Conservation (phyloP, 768 basidiomycete genomes). For the Brasilioporus rufonigricans region DNA sequence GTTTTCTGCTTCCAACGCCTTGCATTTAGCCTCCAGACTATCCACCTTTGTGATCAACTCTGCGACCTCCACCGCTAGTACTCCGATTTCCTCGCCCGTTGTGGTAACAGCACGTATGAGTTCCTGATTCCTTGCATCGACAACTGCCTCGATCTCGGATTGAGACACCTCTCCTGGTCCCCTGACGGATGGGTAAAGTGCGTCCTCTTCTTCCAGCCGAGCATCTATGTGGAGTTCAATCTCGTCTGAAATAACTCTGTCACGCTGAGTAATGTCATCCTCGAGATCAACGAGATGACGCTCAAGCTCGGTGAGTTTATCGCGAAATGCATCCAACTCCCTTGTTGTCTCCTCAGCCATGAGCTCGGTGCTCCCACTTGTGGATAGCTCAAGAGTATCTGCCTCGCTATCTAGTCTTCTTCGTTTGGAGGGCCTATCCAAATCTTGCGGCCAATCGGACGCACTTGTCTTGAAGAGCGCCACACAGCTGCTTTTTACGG, state of each 20-base stretch:
- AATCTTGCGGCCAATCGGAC: constrained; percentile 9
- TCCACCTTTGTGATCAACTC: constrained; percentile 32
- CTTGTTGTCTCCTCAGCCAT: constrained; percentile 1
- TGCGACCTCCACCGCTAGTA: constrained; percentile 30
- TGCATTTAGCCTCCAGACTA: constrained; percentile 20
- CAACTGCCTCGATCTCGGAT: constrained; percentile 25
- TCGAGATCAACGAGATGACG: constrained; percentile 32
- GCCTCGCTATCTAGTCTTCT: constrained; percentile 19
- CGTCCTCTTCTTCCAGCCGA: constrained; percentile 27
- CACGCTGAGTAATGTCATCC: constrained; percentile 37
- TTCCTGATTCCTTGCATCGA: constrained; percentile 23
- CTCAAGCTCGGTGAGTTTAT: constrained; percentile 29
- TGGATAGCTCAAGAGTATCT: not conserved
- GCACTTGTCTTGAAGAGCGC: constrained; percentile 21
- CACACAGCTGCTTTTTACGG: constrained; percentile 21
- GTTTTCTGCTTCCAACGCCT: constrained; percentile 28
- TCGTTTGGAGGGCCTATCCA: constrained; percentile 29
- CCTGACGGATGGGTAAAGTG: constrained; percentile 20
- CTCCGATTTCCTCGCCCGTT: constrained; percentile 31
- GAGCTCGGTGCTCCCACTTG: not conserved
- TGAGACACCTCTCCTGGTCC: constrained; percentile 15
- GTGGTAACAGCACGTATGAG: constrained; percentile 12
- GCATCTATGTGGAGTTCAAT: constrained; percentile 31
- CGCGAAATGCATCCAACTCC: constrained; percentile 28
- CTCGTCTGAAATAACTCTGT: constrained; percentile 27